Base-by-base conservation (phyloP, 2,329 filamentous ascomycete species). In the Westerdykella aurantiaca region DNA sequence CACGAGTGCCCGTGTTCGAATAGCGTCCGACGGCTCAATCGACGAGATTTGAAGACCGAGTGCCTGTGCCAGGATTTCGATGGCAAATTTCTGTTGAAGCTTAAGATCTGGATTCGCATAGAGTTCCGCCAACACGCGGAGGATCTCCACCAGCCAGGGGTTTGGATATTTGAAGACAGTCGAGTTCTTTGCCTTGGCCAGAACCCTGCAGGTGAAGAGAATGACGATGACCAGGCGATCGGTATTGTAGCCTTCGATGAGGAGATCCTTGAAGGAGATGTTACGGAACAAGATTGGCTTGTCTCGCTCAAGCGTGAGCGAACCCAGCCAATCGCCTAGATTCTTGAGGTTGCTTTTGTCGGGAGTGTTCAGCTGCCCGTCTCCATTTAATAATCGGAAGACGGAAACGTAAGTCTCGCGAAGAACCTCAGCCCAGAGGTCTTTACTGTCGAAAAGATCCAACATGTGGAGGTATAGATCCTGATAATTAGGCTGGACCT, bases 401-500 rank as follows among this genome's bases (percentile, higher is more conserved):
- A 93, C 83, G 56, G 89, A 91, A 53, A 86, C 79, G 59, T 93
- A 97, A 0, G 93, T 97, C 70, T 97, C 90, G 38, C 91, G 80
- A 25, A 97, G 73, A n/a, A 97, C 85, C 63, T 97, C 89, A 2
- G 81, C 77, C 85, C 88, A 95, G 1, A 98, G 73, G 9, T 77
- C 70, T 60, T 80, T 85, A 63, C 93, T 82, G 53, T 87, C 80
- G 55, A 97, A 88, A 29, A 89, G 79, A 44, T 85, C 85, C 47
- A 98, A 79, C 41, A 98, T 79, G 56, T 95, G 87, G 39, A 97
- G 78, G 63, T 98, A 98, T 17, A 98, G 80, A 47, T 86, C 79
- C 56, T 98, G 93, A 61, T 94, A 97, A 66, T 98, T 98, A 5
- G 91, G 90, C 64, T 98, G 91, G 74, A 95, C 84, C 69, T 96